A percentile compares a stretch with the other conserved stretches of the same genome.
Conservation (phyloP, 768 basidiomycete species). For the Mycena olivaceomarginata region DNA sequence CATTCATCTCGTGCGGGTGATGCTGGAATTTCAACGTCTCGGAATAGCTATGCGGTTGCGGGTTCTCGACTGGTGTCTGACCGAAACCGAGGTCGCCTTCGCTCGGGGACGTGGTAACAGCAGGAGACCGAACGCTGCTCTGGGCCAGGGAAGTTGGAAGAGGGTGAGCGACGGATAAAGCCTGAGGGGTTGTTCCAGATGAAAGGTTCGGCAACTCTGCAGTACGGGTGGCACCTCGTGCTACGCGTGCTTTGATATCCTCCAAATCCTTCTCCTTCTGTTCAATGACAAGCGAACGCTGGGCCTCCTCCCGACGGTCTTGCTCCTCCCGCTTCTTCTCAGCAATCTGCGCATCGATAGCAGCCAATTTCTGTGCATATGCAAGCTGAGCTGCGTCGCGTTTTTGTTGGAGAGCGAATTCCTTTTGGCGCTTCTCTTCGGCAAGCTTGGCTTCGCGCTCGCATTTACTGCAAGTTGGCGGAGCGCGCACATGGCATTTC, state of each 20-base stretch:
- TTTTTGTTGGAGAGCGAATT: constrained; percentile 59
- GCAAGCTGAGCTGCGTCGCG: constrained; percentile 59
- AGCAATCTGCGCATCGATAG: constrained; percentile 61
- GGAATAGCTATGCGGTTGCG: not conserved
- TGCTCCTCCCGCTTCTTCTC: constrained; percentile 49
- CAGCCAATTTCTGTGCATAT: constrained; percentile 58
- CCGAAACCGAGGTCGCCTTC: not conserved
- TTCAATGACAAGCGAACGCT: constrained; percentile 57
- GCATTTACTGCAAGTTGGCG: constrained; percentile 58
- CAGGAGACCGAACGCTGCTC: not conserved
- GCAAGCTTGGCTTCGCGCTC: constrained; percentile 59
- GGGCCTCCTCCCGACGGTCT: constrained; percentile 60
- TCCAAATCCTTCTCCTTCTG: constrained; percentile 70
- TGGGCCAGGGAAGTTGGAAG: not conserved
- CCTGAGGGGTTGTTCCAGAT: not conserved
- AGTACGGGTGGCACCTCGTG: not conserved
- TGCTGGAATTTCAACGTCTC: constrained; percentile 20
- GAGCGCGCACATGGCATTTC: constrained; percentile 60
- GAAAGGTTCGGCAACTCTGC: not conserved
- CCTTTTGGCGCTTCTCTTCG: constrained; percentile 55
- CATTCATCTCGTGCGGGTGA: constrained; percentile 70
- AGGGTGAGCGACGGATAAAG: not conserved
- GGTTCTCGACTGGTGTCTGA: not conserved
- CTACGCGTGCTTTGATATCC: constrained; percentile 45
- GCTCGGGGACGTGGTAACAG: not conserved